phyloP scores from a whole-genome alignment of 2,329 filamentous ascomycete genomes.

The Trichoderma koningii region DNA sequence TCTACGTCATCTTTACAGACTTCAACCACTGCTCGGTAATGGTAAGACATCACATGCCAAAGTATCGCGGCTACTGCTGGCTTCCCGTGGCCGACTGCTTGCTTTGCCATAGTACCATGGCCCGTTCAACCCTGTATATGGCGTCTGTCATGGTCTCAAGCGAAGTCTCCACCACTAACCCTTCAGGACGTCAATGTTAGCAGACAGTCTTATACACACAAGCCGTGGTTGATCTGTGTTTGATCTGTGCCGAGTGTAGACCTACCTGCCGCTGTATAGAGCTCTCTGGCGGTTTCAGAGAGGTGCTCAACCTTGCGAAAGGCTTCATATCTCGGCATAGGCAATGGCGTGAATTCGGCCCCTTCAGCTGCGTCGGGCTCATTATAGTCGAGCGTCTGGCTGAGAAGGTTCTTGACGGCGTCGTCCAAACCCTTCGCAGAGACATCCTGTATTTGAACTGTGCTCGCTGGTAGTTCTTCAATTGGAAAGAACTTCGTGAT shows the following conservation, averaged over 20 bases:
- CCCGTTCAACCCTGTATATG: constrained; percentile 44
- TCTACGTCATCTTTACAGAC: background rate
- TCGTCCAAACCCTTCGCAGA: constrained; percentile 36
- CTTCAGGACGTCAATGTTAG: constrained; percentile 29
- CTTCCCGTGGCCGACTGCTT: constrained; percentile 1
- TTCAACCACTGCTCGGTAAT: no score
- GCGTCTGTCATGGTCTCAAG: constrained; percentile 41
- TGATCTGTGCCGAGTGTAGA: background rate
- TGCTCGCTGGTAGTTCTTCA: constrained; percentile 28
- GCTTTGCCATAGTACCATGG: constrained; percentile 41
- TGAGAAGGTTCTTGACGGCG: constrained; percentile 32
- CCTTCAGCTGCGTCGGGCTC: background rate
- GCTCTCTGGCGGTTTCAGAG: constrained; percentile 35
- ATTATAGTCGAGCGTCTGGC: constrained; percentile 27
- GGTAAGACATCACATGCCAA: background rate
- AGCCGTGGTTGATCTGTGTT: no score
- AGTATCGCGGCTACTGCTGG: background rate
- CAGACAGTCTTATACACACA: background rate
- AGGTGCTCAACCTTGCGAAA: constrained; percentile 40
- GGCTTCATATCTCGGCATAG: constrained; percentile 35
- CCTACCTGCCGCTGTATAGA: constrained; percentile 42
- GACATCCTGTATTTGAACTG: constrained; percentile 30
- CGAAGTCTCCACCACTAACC: constrained; percentile 39
- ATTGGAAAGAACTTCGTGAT: constrained; percentile 43
- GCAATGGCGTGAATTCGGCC: background rate